A percentile compares a stretch with the other conserved stretches of the same genome.
Evolutionary conservation across 169 alveolate species (phyloP).

Genomic region (Babesia divergens): DNA sequence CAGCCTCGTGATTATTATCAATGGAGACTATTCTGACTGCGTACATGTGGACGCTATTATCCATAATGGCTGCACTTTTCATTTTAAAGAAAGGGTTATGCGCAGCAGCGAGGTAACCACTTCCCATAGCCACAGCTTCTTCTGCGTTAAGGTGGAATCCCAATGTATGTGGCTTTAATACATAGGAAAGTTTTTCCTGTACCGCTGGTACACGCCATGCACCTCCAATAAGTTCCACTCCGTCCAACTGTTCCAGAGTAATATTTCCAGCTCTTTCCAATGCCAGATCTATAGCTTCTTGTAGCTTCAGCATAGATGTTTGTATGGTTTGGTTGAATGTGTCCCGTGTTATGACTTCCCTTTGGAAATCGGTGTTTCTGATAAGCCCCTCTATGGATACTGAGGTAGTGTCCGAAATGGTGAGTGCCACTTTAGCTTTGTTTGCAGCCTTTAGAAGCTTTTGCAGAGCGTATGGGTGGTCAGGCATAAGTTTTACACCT

Average conservation of each 20-base stretch:
- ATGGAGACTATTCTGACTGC: constrained; percentile 27
- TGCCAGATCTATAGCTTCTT: constrained; percentile 65
- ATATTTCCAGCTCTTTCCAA: constrained; percentile 58
- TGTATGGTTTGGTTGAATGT: constrained; percentile 60
- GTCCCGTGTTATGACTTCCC: constrained; percentile 58
- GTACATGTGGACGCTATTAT: constrained; percentile 61
- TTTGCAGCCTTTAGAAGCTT: constrained; percentile 41
- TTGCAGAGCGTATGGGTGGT: constrained; percentile 50
- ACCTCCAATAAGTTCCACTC: constrained; percentile 76
- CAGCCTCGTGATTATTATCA: constrained; percentile 15
- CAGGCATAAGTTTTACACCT: constrained; percentile 46
- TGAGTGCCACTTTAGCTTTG: constrained; percentile 47
- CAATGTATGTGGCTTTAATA: constrained; percentile 65
- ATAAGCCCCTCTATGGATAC: constrained; percentile 47
- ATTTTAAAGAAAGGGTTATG: constrained; percentile 70
- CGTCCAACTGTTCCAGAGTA: constrained; percentile 67
- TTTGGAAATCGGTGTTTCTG: constrained; percentile 12
- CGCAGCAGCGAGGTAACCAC: constrained; percentile 72
- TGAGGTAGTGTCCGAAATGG: constrained; percentile 16
- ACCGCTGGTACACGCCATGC: constrained; percentile 76
- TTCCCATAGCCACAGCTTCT: constrained; percentile 77
- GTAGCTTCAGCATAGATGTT: constrained; percentile 48
- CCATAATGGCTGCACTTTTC: constrained; percentile 59
- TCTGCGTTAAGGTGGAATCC: constrained; percentile 79
- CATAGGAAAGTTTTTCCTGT: constrained; percentile 57